Base-by-base conservation (phyloP, 257 asterid species). In the Nicotiana attenuata region DNA sequence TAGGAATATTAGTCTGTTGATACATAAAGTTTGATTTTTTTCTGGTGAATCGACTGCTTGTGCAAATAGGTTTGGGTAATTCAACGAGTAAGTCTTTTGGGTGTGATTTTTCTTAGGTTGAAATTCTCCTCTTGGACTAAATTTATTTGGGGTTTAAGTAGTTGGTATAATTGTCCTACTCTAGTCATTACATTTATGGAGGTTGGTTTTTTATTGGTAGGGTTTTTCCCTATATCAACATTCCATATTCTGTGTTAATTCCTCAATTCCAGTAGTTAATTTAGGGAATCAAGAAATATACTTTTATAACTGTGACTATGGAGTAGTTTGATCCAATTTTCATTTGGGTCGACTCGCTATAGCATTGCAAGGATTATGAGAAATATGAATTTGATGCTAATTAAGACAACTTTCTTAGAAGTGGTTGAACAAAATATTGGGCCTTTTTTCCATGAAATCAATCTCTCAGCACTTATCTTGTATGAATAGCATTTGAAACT, bases 1-100 rank as follows among this genome's bases (percentile, higher is more conserved):
- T 22, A 57, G 38, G 45, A 83, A 38, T 71, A 56, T 76, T 80
- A 17, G 61, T 55, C 7, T 4, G 22, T 55, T 55, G 22, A 17
- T 16, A 55, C n/a, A 16, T 55, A 16, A 52, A 31, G 73, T 75
- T 85, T 29, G 24, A 1, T n/a, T 28, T 28, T 28, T 2, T 28
- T 28, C 29, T 28, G 29, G 29, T 28, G 29, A 28, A 28, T 28
- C 29, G 2, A 28, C 29, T 28, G 29, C 29, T 28, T 85, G 22
- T 52, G 85, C 73, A 65, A 64, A 63, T 86, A 87, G 89, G 86
- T 86, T 83, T 83, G 65, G 68, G 67, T 67, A 67, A 33, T 78
- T 71, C 24, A 45, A 22, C 47, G 78, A 14, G 24, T 28, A 69
- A 11, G 20, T 22, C 5, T 22, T 6, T 45, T 71, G 59, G 35